A percentile compares a stretch with the other conserved stretches of the same genome.
phyloP scores from a whole-genome alignment of 306 rosid genomes.

The Phaseolus lunatus region DNA sequence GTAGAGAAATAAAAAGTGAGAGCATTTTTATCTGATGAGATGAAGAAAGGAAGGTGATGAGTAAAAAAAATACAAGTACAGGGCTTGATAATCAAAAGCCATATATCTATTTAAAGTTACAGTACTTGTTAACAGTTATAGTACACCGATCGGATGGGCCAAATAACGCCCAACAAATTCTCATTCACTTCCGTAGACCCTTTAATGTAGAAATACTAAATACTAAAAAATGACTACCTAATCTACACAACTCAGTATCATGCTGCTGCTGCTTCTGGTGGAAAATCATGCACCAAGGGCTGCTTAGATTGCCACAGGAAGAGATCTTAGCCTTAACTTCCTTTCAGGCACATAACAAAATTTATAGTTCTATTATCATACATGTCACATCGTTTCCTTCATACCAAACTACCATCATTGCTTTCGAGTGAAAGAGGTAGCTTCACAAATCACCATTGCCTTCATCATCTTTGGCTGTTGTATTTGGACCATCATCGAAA shows the following conservation, averaged over 20 bases:
- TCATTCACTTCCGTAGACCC: constrained; percentile 59
- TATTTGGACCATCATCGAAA: constrained; percentile 76
- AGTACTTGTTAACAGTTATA: constrained; percentile 67
- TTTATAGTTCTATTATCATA: constrained; percentile 71
- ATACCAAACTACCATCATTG: constrained; percentile 45
- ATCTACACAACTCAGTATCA: constrained; percentile 76
- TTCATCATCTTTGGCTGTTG: constrained; percentile 70
- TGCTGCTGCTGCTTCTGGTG: constrained; percentile 61
- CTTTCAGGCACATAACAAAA: constrained; percentile 72
- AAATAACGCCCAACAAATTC: constrained; percentile 69
- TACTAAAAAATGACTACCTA: constrained; percentile 89
- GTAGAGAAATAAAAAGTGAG: constrained; percentile 6
- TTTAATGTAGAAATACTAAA: constrained; percentile 57
- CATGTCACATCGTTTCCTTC: constrained; percentile 52
- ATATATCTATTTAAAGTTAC: constrained; percentile 56
- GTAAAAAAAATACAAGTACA: constrained; percentile 35
- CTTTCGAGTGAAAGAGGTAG: constrained; percentile 48
- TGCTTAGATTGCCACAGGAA: constrained; percentile 70
- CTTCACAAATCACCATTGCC: constrained; percentile 64
- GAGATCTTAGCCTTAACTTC: constrained; percentile 60
- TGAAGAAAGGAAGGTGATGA: constrained; percentile 22
- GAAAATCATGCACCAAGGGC: constrained; percentile 66
- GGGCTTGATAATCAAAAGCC: constrained; percentile 60
- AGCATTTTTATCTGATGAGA: constrained; percentile 2
- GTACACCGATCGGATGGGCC: constrained; percentile 76